A percentile compares a stretch with the other conserved stretches of the same genome.
Conservation (phyloP, 331 rosid species). For the Rosa hybrid region DNA sequence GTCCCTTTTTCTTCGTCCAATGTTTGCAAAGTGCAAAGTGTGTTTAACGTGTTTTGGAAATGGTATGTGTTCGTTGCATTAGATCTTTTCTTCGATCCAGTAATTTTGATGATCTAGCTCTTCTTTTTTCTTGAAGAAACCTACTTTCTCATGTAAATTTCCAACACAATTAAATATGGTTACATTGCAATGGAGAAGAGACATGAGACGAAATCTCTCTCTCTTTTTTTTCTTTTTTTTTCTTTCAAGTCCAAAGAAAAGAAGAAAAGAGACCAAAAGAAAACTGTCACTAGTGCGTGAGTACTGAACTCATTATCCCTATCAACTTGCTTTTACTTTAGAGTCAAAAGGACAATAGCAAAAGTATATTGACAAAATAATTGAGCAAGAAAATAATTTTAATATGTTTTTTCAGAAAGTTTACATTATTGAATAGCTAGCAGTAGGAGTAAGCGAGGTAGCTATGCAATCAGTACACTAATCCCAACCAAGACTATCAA, state of each 20-base stretch:
- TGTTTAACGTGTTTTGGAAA: too few species aligned
- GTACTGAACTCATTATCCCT: not conserved
- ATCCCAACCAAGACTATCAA: slow-evolving; percentile 61
- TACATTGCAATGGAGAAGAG: not conserved
- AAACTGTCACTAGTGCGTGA: not conserved
- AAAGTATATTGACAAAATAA: not conserved
- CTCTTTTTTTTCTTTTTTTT: too few species aligned
- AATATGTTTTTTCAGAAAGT: not conserved
- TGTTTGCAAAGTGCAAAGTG: not conserved
- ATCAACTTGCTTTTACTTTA: not conserved
- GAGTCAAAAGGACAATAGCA: not conserved
- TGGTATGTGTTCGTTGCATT: not conserved
- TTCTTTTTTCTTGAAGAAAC: not conserved
- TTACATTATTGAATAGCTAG: not conserved
- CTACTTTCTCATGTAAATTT: not conserved
- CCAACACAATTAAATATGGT: not conserved
- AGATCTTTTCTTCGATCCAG: not conserved
- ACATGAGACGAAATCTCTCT: not conserved
- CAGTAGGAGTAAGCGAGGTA: not conserved
- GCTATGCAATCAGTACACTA: not conserved
- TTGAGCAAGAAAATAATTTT: not conserved
- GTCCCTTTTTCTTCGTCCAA: not conserved
- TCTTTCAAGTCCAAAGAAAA: too few species aligned
- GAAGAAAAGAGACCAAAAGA: not conserved
- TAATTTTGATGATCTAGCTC: not conserved